Base-by-base conservation (phyloP, 2,329 filamentous ascomycete genomes). In the Colletotrichum sojae region DNA sequence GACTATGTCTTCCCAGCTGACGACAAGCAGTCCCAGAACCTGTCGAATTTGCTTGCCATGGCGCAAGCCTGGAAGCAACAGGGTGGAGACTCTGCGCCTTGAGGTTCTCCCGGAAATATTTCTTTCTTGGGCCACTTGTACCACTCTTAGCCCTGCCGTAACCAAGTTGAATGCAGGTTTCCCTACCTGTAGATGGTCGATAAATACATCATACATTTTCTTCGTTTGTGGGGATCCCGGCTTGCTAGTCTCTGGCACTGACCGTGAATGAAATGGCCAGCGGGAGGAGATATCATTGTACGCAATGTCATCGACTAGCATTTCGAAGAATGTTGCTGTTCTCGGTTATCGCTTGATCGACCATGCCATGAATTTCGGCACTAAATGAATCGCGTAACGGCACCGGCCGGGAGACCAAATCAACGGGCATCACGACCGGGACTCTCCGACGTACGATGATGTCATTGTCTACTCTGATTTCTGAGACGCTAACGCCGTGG, bases 1-100 rank as follows among this genome's bases (percentile, higher is more conserved):
- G 96, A 98, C 80, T 98, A 97, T 76, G 89, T 99, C 40, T 99
- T 99, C 89, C 96, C 96, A 1, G 94, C 94, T 5, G 96, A 98
- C 83, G 95, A 98, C 79, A 90, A 94, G 82, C 92, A 94, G 78
- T 92, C 92, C 64, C 92, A 92, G 73, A 95, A 93, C 75, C 83
- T 98, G 80, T 93, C 93, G 59, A 94, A 92, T 78, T 85, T 98
- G 79, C 83, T 98, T 82, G 91, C 93, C 71, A 92, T 92, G 88
- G 95, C 95, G 66, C 91, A 94, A 79, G 90, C 90, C 73, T 98
- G 95, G 94, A 97, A 97, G 85, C 88, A 92, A 78, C 84, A 84
- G 71, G 82, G 83, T 10, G 85, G 83, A 16, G 80, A 70, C 20
- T 36, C 67, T 13, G 52, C 43, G 36, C 53, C 56, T 46, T 58